These are phyloP conservation scores for Verticillium klebahnii DNA, from an alignment of 2,329 filamentous ascomycete species.

Conservation along the genomic window DNA sequence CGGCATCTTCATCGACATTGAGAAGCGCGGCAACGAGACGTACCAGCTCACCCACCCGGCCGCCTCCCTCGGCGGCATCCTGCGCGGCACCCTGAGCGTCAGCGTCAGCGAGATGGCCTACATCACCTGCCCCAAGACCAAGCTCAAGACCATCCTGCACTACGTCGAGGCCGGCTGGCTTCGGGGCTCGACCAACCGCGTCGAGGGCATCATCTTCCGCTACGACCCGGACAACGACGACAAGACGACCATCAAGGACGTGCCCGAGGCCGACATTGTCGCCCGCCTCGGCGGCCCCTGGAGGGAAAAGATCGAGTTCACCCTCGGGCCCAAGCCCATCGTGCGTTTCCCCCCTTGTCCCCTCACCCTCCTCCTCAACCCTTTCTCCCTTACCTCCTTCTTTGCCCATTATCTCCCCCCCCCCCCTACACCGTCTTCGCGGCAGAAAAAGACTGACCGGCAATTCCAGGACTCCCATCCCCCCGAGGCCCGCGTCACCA, in stretches of 20 bases:
- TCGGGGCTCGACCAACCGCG: constrained; percentile 83
- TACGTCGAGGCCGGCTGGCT: constrained; percentile 96
- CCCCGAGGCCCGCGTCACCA: constrained; percentile 60
- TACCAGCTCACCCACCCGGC: constrained; percentile 94
- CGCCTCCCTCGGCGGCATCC: constrained; percentile 83
- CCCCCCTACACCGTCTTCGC: no score
- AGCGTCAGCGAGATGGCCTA: constrained; percentile 88
- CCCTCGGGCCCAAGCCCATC: constrained; percentile 53
- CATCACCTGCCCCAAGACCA: constrained; percentile 84
- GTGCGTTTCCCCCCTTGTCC: constrained; percentile 40
- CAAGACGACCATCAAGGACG: constrained; percentile 75
- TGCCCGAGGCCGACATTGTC: constrained; percentile 78
- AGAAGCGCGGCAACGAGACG: constrained; percentile 76
- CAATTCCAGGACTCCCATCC: constrained; percentile 37
- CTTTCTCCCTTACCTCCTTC: not conserved
- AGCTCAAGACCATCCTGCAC: constrained; percentile 85
- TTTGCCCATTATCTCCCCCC: not conserved
- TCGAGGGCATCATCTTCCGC: constrained; percentile 85
- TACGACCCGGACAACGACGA: constrained; percentile 85
- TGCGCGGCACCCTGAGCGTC: constrained; percentile 83
- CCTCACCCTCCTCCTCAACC: no score
- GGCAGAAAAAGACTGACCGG: no score
- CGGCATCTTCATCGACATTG: constrained; percentile 88
- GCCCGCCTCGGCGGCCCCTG: constrained; percentile 80
- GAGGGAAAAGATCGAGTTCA: constrained; percentile 67